Base-by-base conservation (phyloP, 192 early-diverging fungal species). In the Dissophora globulifera region DNA sequence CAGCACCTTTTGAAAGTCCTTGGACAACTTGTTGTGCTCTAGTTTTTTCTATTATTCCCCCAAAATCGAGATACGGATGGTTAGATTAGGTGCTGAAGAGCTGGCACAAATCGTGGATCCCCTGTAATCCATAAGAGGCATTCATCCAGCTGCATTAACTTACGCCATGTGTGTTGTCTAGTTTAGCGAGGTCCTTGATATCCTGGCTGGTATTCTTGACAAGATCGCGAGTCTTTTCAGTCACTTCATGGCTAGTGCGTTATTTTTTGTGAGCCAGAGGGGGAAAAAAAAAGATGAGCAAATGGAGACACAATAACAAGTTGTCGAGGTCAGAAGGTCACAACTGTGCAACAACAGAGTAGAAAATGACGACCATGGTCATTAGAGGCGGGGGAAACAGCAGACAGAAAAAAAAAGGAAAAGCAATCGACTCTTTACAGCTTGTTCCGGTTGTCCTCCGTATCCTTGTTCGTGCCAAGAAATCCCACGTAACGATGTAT, bases 1-100 rank as follows among this genome's bases (percentile, higher is more conserved):
- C 27, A 98, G 58, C 1, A 96, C 93, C 62, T 92, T 92, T 67
- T 96, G 93, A 69, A 99, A 98, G 64, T 99, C 97, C 41, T 93
- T 95, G 23, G 92, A 92, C 35, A 99, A 83, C 69, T 98, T 98
- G 70, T 97, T 91, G 56, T 97, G 92, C 64, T 93, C 92, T 45
- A 96, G 84, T 79, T 93, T 92, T 41, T 89, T 87, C 64, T 93
- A 90, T 15, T 60, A 17, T 41, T 47, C 20, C 7, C 12, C 15
- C 10, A 19, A 38, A 54, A 29, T 56, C 35, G 35, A 6, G 35
- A 9, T 38, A 38, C 35, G 35, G 6, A 38, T 38, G 35, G 13
- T 38, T 38, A 38, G 35, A n/a, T n/a, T n/a, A n/a, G n/a, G n/a
- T n/a, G n/a, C n/a, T n/a, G n/a, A n/a, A n/a, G n/a, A n/a, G n/a